Base-by-base conservation (phyloP, 1,284 basidiomycete genomes). In the Inonotus obliquus region DNA sequence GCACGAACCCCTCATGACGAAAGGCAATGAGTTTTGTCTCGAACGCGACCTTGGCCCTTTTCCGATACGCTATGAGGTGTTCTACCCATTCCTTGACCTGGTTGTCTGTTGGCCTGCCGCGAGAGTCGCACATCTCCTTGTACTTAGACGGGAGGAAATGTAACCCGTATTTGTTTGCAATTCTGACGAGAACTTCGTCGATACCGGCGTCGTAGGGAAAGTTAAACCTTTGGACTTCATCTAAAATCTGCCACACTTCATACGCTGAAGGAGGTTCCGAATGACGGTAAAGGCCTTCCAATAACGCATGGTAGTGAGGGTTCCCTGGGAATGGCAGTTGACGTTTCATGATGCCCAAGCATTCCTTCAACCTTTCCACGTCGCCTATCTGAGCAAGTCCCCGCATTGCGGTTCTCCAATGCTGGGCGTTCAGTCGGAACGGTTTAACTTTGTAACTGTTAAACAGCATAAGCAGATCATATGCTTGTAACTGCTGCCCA, bases 131-230 rank as follows among this genome's bases (percentile, higher is more conserved):
- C 21, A 37, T 37, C n/a, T n/a, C 25, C 23, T 37, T 60, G 39
- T 62, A 62, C 3, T 45, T 19, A 17, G 35, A 21, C 14, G 55
- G 11, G 14, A 62, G 56, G 17, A 13, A 48, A 19, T 48, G 14
- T 9, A 29, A 27, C 11, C 47, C 51, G n/a, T 41, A 29, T 13
- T 29, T 57, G 37, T 44, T 19, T 35, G 13, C 27, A 21, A 73
- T 74, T n/a, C 76, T 70, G 59, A 74, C 72, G 23, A 85, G 73
- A 53, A 79, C 67, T 2, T 73, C 67, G 17, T 76, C 73, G 21
- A 84, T 70, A 47, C 69, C 68, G 11, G 75, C 70, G 58, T 83
- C 77, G 57, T 79, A 80, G 0, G 75, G 68, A 58, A 85, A 70
- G 23, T 75, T 70, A 37, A 74, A 73, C 17, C 67, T 66, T 49